Percentiles rank a stretch among this genome's conserved stretches.
phyloP scores from a whole-genome alignment of 768 basidiomycete species.

The Mrakia hoshinonis region DNA sequence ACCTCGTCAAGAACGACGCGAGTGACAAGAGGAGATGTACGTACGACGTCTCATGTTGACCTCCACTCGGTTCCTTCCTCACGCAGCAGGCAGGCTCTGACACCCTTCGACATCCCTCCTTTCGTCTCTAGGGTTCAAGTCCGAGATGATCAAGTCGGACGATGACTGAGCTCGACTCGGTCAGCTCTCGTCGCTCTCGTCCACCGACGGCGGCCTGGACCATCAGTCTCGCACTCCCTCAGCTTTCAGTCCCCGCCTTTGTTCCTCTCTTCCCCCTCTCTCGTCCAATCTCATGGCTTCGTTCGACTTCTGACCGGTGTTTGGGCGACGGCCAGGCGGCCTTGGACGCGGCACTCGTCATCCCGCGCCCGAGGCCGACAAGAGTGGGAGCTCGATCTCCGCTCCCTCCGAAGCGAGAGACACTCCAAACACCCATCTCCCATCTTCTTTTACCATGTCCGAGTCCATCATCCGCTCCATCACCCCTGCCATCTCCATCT shows the following conservation, averaged over 20 bases:
- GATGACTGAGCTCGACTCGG: not conserved
- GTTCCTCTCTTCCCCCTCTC: no score
- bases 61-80: not conserved
- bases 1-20: not conserved
- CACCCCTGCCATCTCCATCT: slow-evolving; percentile 38
- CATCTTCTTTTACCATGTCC: slow-evolving; percentile 9
- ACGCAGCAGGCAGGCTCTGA: no score
- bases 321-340: no score
- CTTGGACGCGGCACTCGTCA: no score
- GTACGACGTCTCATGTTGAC: not conserved
- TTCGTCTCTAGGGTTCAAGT: not conserved
- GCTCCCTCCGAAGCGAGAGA: not conserved
- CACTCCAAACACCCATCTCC: not conserved
- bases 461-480: slow-evolving; percentile 29
- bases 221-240: no score
- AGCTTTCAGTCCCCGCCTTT: no score
- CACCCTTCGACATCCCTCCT: not conserved
- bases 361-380: no score
- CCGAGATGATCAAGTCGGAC: not conserved
- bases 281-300: no score
- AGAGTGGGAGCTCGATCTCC: not conserved
- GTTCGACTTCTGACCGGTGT: no score
- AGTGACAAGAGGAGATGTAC: not conserved
- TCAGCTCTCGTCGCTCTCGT: not conserved
- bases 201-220: not conserved